Base-by-base conservation (phyloP, 768 basidiomycete genomes). In the Collybiopsis confluens region DNA sequence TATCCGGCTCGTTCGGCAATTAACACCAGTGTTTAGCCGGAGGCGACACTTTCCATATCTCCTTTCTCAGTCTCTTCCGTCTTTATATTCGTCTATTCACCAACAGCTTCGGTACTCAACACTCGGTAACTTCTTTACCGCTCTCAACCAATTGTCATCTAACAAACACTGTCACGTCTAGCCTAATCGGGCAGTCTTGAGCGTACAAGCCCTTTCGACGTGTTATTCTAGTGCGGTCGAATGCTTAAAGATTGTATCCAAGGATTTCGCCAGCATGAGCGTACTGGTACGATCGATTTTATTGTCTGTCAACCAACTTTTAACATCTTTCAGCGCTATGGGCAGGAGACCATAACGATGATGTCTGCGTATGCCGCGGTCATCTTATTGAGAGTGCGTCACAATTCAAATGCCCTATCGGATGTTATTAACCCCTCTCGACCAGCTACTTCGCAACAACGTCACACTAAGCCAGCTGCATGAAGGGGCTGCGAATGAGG, bases 361-460 rank as follows among this genome's bases (percentile, higher is more conserved):
- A 92, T 92, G 90, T 88, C 87, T 18, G 91, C 89, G 23, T 92
- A 92, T 62, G 82, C 87, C 44, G 90, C 90, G 18, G 82, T 92
- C 35, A 86, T 90, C 64, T 70, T 93, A 58, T 72, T 92, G 59
- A 85, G 78, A 76, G 91, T 88, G 64, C 49, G 68, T 59, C 16
- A 33, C 5, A 33, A 33, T 24, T 23, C 44, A 46, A 18, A 42
- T 52, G 51, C 52, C 52, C 47, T 30, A 35, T 54, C 54, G 50
- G 24, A 33, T 30, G 53, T 40, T 56, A 51, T 48, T 36, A 48
- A 52, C 38, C 26, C 45, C 50, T 18, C 50, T 16, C 18, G 36
- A 47, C 16, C 60, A 90, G 90, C 79, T 92, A 47, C 74, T 91
- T 36, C 85, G 89, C 35, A 83, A 78, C 56, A 75, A 84, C 15